Base-by-base conservation (phyloP, 306 rosid species). In the Corylus avellana region DNA sequence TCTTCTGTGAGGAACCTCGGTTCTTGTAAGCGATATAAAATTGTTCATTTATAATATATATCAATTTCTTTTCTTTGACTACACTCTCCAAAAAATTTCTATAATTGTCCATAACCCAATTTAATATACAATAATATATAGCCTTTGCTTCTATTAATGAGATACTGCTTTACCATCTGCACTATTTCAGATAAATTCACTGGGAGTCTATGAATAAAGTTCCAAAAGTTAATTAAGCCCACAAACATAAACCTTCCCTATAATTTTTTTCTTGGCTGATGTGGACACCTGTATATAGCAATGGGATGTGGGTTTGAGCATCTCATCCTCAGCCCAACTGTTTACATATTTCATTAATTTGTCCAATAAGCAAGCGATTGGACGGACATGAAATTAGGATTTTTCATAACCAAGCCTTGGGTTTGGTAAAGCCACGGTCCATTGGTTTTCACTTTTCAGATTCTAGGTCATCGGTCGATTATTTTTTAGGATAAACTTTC, bases 1-100 rank as follows among this genome's bases (percentile, higher is more conserved):
- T 80, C 88, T 95, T 56, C 72, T 82, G 18, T 86, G 80, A 83
- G 64, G 22, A 66, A 78, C 58, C 51, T 49, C 77, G 67, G 57
- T 57, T 63, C 68, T 73, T 17, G 25, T 71, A 50, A 75, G 77
- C 69, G 17, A 51, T 54, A 47, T 72, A 39, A 12, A 73, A 32
- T 75, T 57, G 18, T 32, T 35, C 17, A 39, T 53, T 11, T 50
- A 59, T 32, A 58, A n/a, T n/a, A 46, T 47, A 18, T 53, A 59
- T 25, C 2, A 17, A 29, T 27, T 8, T 13, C 17, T 8, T 17
- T 72, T 44, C 12, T 11, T 48, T 59, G 18, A 27, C 29, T 77
- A n/a, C 29, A 53, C 39, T 55, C 35, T 39, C 37, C 73, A 71
- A 48, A 44, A 37, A 37, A 29, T 12, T 20, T 32, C 27, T 59